These are phyloP conservation scores for Calonectria crousiana DNA, from an alignment of 2,329 filamentous ascomycete genomes.

Conservation along the genomic window DNA sequence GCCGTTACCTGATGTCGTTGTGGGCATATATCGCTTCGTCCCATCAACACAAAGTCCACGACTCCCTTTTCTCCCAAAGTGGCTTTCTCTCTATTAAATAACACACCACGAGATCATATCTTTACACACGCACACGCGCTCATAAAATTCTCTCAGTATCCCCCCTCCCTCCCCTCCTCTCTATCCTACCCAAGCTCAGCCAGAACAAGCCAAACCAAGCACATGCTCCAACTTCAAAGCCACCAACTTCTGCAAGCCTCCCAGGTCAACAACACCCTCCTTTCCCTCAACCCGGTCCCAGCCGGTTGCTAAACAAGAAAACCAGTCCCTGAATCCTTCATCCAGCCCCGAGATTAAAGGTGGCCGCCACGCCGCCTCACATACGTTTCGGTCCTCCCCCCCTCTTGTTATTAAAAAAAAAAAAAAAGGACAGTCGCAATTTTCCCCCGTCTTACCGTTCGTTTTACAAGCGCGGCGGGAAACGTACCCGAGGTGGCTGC, in stretches of 20 bases:
- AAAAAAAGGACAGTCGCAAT: not conserved
- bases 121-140: not conserved
- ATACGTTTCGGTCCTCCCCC: not conserved
- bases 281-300: not conserved
- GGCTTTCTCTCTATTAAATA: not conserved
- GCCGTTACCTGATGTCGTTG: not conserved
- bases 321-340: not conserved
- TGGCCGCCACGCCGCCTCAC: not conserved
- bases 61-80: not conserved
- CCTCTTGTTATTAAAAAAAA: not conserved
- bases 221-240: not conserved
- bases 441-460: not conserved
- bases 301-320: not conserved
- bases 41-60: not conserved
- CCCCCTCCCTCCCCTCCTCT: not conserved
- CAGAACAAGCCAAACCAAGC: not conserved
- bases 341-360: slow-evolving; percentile 6
- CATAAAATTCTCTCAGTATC: not conserved
- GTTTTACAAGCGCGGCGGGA: not conserved
- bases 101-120: not conserved
- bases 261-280: not conserved
- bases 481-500: not conserved
- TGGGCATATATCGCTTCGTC: not conserved
- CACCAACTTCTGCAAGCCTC: not conserved
- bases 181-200: not conserved